Percentiles rank a stretch among this genome's conserved stretches.
phyloP scores from a whole-genome alignment of 176 grass and related monocot genomes.

The maize (Zea mays) region DNA sequence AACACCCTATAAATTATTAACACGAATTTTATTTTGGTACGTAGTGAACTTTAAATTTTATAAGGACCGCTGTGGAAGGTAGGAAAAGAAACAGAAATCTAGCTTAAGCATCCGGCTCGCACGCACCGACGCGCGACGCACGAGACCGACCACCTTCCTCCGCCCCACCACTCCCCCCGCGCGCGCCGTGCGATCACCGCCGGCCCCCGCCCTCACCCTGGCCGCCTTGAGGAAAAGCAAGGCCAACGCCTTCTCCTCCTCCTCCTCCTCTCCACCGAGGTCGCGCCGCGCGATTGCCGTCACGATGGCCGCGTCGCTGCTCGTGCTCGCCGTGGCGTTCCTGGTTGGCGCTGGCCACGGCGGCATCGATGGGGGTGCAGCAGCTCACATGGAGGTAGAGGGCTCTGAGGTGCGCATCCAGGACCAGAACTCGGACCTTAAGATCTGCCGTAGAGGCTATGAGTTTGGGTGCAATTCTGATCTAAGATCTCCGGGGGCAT shows the following conservation, averaged over 20 bases:
- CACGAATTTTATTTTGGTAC: too few relatives aligned
- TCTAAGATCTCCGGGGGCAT: constrained; percentile 32
- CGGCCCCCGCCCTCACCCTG: constrained; percentile 12
- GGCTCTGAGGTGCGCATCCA: constrained; percentile 40
- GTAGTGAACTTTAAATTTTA: too few relatives aligned
- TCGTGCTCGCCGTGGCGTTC: constrained; percentile 43
- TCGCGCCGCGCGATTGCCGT: constrained; percentile 20
- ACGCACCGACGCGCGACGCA: neutral
- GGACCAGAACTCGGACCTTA: constrained; percentile 35
- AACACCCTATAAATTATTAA: too few relatives aligned
- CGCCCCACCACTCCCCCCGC: neutral
- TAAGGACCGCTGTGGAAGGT: too few relatives aligned
- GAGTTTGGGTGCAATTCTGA: constrained; percentile 17
- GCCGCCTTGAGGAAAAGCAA: constrained; percentile 42
- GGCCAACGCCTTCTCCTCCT: neutral
- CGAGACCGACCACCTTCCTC: neutral
- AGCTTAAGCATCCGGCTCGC: neutral
- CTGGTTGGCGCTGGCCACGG: constrained; percentile 29
- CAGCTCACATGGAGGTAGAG: constrained; percentile 22
- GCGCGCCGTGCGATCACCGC: constrained; percentile 43
- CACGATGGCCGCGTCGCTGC: constrained; percentile 51
- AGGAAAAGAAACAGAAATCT: too few relatives aligned
- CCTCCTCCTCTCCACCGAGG: neutral
- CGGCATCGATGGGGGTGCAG: constrained; percentile 30
- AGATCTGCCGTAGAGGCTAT: constrained; percentile 16